Evolutionary conservation across 306 rosid genomes (phyloP).

Genomic region (Cucurbita ficifolia): DNA sequence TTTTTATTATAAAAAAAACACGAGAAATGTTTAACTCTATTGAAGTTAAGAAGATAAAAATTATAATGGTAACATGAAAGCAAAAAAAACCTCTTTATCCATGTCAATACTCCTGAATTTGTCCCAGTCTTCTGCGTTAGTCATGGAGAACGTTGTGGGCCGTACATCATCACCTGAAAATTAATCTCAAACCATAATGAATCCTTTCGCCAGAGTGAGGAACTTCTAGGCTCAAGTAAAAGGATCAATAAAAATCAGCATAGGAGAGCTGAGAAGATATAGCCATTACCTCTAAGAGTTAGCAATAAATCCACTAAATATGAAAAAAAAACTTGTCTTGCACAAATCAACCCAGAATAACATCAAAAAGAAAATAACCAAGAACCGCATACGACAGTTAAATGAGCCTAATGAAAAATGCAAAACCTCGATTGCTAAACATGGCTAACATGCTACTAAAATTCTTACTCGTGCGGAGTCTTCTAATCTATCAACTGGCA

Average conservation of each 20-base stretch:
- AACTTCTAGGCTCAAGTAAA: background rate
- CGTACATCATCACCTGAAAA: conserved; percentile 74
- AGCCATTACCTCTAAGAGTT: background rate
- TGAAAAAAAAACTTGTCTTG: background rate
- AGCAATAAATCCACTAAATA: background rate
- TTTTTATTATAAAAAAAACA: too few species aligned
- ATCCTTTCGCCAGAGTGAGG: conserved; percentile 4
- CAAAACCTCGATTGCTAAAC: background rate
- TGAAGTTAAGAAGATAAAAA: background rate
- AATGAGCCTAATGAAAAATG: background rate
- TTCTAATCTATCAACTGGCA: background rate
- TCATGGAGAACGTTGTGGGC: conserved; percentile 64
- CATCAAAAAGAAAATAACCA: background rate
- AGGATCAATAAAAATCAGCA: background rate
- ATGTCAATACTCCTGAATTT: conserved; percentile 88
- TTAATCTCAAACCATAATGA: conserved; percentile 7
- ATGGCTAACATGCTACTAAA: background rate
- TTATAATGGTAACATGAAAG: background rate
- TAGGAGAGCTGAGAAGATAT: background rate
- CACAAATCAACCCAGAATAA: background rate
- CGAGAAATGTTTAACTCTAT: background rate
- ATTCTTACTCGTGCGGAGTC: background rate
- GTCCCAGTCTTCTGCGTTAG: conserved; percentile 78
- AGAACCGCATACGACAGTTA: background rate
- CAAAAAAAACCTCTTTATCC: conserved; percentile 71